Evolutionary conservation across 805 yeast genomes (phyloP), one percentile per base, ranked within the genome.

Genomic region (Saccharomyces mikatae): DNA sequence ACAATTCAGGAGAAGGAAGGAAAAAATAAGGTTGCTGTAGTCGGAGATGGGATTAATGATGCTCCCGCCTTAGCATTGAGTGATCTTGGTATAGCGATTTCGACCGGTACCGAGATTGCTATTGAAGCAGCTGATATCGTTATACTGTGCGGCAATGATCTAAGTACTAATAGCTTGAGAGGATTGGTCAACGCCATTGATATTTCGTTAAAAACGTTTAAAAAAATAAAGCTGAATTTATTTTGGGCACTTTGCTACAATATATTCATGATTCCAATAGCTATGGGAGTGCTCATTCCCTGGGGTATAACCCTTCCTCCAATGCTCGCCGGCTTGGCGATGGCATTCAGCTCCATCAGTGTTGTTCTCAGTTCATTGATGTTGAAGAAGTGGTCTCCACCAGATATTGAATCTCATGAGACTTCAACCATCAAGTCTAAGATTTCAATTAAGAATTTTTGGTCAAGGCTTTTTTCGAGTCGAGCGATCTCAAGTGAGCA

Each of bases 21-120:
- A 1, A 47, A 46, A 1, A 62, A 71, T 10, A 73, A 75, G 17
- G 85, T 94, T 46, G 92, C 91, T 5, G 90, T 95, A 76, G 85
- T 94, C 24, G 99, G 99, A 41, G 99, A 94, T 71, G 99, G 99
- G 56, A 88, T 94, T 60, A 94, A 94, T 69, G 99, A 94, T 68
- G 96, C 98, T 0, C 97, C 99, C 0, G 98, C 98, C 0, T 77
- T 94, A 53, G 96, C 89, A 1, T 79, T 86, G 54, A 87, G 97
- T 0, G 89, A 90, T 60, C 72, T 94, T 21, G 99, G 99, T 26
- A 82, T 95, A 62, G 94, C 98, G 10, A 82, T 95, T 55, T 85
- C 95, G 9, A 81, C 95, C 0, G 97, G 98, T 4, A 88, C 98
- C 0, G 98, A 94, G 64, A 88, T 94, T 61, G 98, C 99, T 0